phyloP scores from a whole-genome alignment of 352 stramenopile genomes.

The Peronospora belbahrii region DNA sequence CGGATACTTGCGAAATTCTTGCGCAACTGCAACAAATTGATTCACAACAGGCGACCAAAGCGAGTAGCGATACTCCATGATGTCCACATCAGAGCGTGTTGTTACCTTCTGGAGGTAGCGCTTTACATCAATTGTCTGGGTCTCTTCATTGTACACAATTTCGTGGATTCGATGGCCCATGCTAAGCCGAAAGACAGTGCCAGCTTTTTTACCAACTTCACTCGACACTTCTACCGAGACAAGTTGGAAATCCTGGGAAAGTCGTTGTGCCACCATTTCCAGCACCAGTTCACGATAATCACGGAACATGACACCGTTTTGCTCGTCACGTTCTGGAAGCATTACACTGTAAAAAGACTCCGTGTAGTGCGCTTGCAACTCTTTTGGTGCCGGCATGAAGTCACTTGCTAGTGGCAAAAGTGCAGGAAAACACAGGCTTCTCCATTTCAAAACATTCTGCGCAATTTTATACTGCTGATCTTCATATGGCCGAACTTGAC shows the following conservation, averaged over 20 bases:
- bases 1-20: conserved; percentile 82
- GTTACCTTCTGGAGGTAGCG: conserved; percentile 67
- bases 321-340: conserved; percentile 60
- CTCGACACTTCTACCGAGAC: conserved; percentile 49
- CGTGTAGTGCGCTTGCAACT: conserved; percentile 75
- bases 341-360: conserved; percentile 84
- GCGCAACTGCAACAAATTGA: conserved; percentile 52
- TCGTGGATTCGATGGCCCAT: conserved; percentile 87
- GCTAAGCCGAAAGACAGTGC: conserved; percentile 57
- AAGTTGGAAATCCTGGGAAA: conserved; percentile 85
- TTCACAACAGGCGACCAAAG: conserved; percentile 67
- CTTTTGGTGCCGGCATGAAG: conserved; percentile 73
- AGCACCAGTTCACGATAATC: conserved; percentile 75
- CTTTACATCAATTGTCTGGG: conserved; percentile 83
- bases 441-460: conserved; percentile 94
- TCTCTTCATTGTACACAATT: conserved; percentile 82
- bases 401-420: conserved; percentile 90
- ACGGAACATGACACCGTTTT: conserved; percentile 54
- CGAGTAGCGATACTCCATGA: conserved; percentile 79
- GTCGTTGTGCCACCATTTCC: conserved; percentile 80
- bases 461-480: conserved; percentile 51
- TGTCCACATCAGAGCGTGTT: conserved; percentile 55
- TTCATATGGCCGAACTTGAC: conserved; percentile 84
- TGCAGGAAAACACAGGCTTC: conserved; percentile 92
- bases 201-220: conserved; percentile 19